Percentiles rank a stretch among this genome's conserved stretches.
Evolutionary conservation across 2,329 filamentous ascomycete genomes (phyloP).

Genomic region (Aureobasidium mangrovei): DNA sequence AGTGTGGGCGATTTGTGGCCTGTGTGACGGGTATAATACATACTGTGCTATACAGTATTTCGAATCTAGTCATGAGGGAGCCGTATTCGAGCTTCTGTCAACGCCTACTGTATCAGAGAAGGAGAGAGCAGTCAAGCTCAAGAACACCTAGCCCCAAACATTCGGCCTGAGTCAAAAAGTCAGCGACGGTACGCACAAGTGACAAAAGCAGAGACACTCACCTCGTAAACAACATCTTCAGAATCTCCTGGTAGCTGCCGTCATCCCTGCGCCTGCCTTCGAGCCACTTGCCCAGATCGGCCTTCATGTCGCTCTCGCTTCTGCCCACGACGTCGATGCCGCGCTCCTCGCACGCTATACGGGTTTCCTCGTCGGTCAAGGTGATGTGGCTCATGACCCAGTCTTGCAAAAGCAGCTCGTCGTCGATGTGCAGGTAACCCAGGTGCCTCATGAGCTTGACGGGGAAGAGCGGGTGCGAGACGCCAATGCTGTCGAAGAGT

Average conservation of each 20-base stretch:
- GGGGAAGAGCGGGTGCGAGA: conserved; percentile 45
- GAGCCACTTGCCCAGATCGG: conserved; percentile 33
- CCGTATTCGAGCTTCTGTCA: no score
- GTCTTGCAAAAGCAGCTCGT: conserved; percentile 50
- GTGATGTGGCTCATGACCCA: conserved; percentile 45
- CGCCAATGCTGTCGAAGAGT: conserved; percentile 37
- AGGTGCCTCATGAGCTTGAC: conserved; percentile 46
- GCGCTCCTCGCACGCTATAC: conserved; percentile 30
- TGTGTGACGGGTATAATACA: no score
- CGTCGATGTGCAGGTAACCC: conserved; percentile 61
- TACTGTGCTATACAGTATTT: no score
- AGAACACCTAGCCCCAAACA: not conserved
- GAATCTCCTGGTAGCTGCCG: conserved; percentile 21
- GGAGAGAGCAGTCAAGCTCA: no score
- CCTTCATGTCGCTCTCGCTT: conserved; percentile 21
- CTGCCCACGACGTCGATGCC: conserved; percentile 27
- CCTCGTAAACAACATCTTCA: conserved; percentile 29
- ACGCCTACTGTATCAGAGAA: no score
- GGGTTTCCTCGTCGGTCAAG: conserved; percentile 32
- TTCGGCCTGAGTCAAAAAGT: conserved; percentile 1
- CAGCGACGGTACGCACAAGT: not conserved
- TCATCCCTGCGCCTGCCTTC: conserved; percentile 31
- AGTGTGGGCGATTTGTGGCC: no score
- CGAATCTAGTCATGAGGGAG: no score
- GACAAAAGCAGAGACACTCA: conserved; percentile 17